phyloP scores from a whole-genome alignment of 2,329 filamentous ascomycete species.

The Diaporthe helianthi region DNA sequence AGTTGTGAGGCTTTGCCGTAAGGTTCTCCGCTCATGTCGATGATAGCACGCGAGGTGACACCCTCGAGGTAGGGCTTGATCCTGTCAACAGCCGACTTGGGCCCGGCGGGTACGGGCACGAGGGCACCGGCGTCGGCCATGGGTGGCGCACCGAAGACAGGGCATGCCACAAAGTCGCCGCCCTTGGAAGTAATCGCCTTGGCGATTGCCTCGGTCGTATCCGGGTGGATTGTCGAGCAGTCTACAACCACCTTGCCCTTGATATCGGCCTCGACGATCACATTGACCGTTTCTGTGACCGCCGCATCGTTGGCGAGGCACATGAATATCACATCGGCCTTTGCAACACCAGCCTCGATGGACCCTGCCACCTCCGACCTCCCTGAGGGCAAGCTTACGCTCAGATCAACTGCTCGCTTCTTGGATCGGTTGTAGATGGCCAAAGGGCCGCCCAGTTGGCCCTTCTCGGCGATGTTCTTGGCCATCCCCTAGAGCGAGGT shows the following conservation, averaged over 20 bases:
- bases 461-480: slow-evolving; percentile 84
- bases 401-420: slow-evolving; percentile 69
- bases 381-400: slow-evolving; percentile 62
- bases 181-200: slow-evolving; percentile 63
- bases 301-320: slow-evolving; percentile 82
- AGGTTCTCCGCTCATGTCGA: slow-evolving; percentile 74
- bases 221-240: slow-evolving; percentile 86
- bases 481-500: slow-evolving; percentile 71
- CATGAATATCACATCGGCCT: slow-evolving; percentile 80
- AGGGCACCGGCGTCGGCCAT: slow-evolving; percentile 75
- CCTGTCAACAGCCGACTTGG: slow-evolving; percentile 63
- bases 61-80: slow-evolving; percentile 75
- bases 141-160: slow-evolving; percentile 74
- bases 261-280: slow-evolving; percentile 63
- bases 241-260: slow-evolving; percentile 83
- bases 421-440: slow-evolving; percentile 82
- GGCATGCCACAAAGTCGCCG: slow-evolving; percentile 75
- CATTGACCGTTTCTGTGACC: slow-evolving; percentile 66
- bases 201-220: slow-evolving; percentile 74
- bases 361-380: slow-evolving; percentile 70
- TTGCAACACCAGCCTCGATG: slow-evolving; percentile 69
- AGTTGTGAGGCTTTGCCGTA: slow-evolving; percentile 73
- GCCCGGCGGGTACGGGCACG: slow-evolving; percentile 76
- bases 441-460: slow-evolving; percentile 72
- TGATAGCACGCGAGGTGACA: slow-evolving; percentile 72